Evolutionary conservation across 192 early-diverging fungal species (phyloP), one percentile per base, ranked within the genome.

Genomic region (Backusella parvicylindrica): DNA sequence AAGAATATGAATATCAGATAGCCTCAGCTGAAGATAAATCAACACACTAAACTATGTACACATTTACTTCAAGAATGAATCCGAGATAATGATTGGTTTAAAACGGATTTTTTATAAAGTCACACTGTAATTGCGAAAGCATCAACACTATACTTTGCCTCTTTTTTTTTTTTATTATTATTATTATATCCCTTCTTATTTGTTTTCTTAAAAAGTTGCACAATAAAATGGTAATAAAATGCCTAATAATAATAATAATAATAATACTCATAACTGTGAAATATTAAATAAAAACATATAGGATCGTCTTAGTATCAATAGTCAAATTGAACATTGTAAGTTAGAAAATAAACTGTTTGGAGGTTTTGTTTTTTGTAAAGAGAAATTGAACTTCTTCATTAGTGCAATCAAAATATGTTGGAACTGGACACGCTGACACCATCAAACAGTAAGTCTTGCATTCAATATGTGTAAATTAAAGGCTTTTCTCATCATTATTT

Each of bases 381-480:
- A 41, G 16, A 41, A 80, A 56, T 73, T 38, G 1, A 53, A 13
- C 36, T 13, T 31, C 18, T 50, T 53, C 12, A 53, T 31, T 70
- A 91, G 90, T 94, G 38, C 93, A 95, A 84, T 92, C 91, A 30
- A 94, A 93, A 83, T 92, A 94, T 73, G 91, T 94, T 26, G 95
- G 95, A 68, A 97, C 94, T 21, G 95, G 95, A 70, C 92, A 97
- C 75, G 94, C 95, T 23, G 95, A 97, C 72, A 97, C 95, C 41
- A 92, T 89, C 67, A 94, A 94, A 86, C 91, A 87, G 95, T 95
- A 90, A 87, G 83, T 75, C 15, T 32, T 0, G 18, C 11, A 23
- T 13, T 30, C 70, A 18, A 56, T 21, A n/a, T 33, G 56, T 6
- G 71, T 63, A 12, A 4, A 47, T 67, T 32, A 38, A 40, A 30